phyloP scores from a whole-genome alignment of 2,329 filamentous ascomycete genomes.

The Cercospora janseana region DNA sequence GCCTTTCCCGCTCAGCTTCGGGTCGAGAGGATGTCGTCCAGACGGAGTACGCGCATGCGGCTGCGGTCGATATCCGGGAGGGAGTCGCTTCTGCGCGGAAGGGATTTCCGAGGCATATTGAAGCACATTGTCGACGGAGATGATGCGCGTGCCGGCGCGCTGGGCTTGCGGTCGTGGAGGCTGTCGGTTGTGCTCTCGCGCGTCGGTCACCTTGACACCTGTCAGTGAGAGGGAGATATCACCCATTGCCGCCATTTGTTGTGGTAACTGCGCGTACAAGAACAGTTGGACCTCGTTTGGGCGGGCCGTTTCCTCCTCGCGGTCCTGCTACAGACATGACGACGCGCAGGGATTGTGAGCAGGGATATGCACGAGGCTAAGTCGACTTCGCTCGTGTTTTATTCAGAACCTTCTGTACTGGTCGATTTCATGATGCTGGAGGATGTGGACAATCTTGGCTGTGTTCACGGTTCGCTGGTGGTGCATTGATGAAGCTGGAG shows the following conservation, averaged over 20 bases:
- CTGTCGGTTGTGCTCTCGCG: constrained; percentile 23
- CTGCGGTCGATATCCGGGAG: constrained; percentile 55
- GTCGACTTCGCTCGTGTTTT: background rate
- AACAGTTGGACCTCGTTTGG: constrained; percentile 25
- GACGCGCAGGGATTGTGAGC: background rate
- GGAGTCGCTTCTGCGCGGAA: constrained; percentile 81
- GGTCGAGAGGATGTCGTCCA: constrained; percentile 53
- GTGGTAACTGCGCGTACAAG: constrained; percentile 17
- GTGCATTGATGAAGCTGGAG: constrained; percentile 2
- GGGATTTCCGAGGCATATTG: constrained; percentile 93
- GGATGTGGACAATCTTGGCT: background rate
- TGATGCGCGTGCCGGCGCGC: constrained; percentile 61
- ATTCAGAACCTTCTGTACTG: background rate
- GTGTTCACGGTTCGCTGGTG: background rate
- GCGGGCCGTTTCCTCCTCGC: constrained; percentile 12
- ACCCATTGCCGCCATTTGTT: background rate
- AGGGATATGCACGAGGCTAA: background rate
- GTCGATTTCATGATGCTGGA: background rate
- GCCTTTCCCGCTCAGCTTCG: constrained; percentile 57
- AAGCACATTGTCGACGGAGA: constrained; percentile 89
- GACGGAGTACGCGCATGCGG: constrained; percentile 50
- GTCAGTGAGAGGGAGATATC: constrained; percentile 22
- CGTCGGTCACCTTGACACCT: constrained; percentile 26
- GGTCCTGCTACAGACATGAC: constrained; percentile 24
- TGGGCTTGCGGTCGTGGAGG: constrained; percentile 25